A percentile compares a stretch with the other conserved stretches of the same genome.
Conservation (phyloP, 1,139 yeast species). For the Kodamaea sp. region DNA sequence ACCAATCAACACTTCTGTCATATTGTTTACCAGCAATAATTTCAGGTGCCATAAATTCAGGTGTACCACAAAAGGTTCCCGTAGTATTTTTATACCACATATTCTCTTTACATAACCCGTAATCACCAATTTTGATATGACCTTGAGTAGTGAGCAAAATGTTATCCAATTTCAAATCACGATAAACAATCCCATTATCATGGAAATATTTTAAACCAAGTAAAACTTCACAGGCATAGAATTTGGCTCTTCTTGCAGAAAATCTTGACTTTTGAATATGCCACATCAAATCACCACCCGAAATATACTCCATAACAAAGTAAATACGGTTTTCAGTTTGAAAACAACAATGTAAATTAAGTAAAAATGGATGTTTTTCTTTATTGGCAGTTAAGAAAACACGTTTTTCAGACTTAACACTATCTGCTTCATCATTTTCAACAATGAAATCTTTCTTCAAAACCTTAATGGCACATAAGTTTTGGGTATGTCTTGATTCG, state of each 20-base stretch:
- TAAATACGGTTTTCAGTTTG: conserved; percentile 96
- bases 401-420: conserved; percentile 89
- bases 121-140: conserved; percentile 96
- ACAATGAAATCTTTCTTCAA: conserved; percentile 92
- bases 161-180: conserved; percentile 94
- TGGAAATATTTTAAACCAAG: conserved; percentile 90
- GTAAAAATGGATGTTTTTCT: conserved; percentile 87
- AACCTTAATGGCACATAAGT: conserved; percentile 90
- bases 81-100: conserved; percentile 93
- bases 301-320: conserved; percentile 96
- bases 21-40: conserved; percentile 88
- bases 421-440: conserved; percentile 93
- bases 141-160: conserved; percentile 85
- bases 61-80: conserved; percentile 97
- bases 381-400: conserved; percentile 88
- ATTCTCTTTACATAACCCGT: conserved; percentile 93
- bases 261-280: conserved; percentile 92
- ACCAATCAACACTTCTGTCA: conserved; percentile 96
- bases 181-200: conserved; percentile 91
- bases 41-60: conserved; percentile 99
- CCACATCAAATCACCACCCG: conserved; percentile 99
- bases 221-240: conserved; percentile 94
- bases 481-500: conserved; percentile 75
- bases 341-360: conserved; percentile 90
- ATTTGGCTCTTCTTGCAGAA: conserved; percentile 88